Base-by-base conservation (phyloP, 2,329 filamentous ascomycete species). In the Penicillium sp. region DNA sequence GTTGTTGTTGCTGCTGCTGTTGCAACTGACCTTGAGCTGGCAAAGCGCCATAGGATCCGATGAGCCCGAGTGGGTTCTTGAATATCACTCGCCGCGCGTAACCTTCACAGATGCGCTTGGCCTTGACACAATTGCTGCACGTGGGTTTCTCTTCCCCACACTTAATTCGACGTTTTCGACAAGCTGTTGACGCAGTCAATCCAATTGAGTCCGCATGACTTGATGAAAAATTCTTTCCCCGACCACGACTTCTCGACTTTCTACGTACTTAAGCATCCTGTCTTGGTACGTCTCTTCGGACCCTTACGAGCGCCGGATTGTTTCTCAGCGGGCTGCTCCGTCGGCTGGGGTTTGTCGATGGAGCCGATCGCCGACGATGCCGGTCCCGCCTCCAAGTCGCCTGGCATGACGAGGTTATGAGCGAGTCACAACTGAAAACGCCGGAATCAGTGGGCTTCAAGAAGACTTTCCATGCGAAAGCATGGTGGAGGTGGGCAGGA, bases 151-250 rank as follows among this genome's bases (percentile, higher is more conserved):
- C 88, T 67, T 97, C 93, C 53, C 93, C 93, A 68, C 93, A 98
- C 71, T 97, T 98, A 70, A 98, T 97, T 53, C 93, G 86, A 45
- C 93, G 85, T 71, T 88, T 91, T 54, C 93, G 86, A 71, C 93
- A 98, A 49, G 93, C 87, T 90, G 55, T 47, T 13, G 40, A 42
- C 32, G 32, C 27, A n/a, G 58, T 52, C 45, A 56, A 50, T 48
- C 4, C 38, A 26, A 27, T 36, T 13, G 12, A 36, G 6, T 26
- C 9, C 25, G 9, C 4, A 34, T 18, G 18, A 18, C 18, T 18
- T 18, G 18, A 11, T 5, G 7, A 34, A 24, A 6, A 13, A 6
- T 7, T 7, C 29, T 32, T 32, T 32, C 8, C 29, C 29, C 29
- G 11, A 18, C 18, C 29, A 32, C 29, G 8, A 8, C 6, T 9